Evolutionary conservation across 106 monocot species (phyloP), one percentile per base, ranked within the genome.

Genomic region (Phalaenopsis aphrodite): DNA sequence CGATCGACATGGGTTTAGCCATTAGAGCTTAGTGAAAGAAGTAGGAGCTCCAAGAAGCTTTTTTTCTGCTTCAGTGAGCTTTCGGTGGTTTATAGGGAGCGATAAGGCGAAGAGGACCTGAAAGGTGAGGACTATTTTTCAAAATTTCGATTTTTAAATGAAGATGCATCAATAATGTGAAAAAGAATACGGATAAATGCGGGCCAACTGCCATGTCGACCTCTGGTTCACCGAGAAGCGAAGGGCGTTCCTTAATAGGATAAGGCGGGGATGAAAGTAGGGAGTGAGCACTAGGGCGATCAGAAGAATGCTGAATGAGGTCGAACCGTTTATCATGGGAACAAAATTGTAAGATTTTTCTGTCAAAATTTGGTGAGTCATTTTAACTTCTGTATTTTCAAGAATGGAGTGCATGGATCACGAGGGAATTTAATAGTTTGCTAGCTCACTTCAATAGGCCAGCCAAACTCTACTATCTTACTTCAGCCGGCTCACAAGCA

Each of bases 1-100:
- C 88, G 21, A 99, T 86, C 12, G 94, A 93, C 3, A 99, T 89
- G 30, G 98, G 94, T 79, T 87, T 93, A n/a, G 91, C 93, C 98
- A 94, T 75, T 8, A 14, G 8, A 19, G 43, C 43, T 8, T 15
- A 41, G 43, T 19, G 5, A 5, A 19, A 75, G 45, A 41, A 75
- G 43, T 11, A 75, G 74, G 43, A 71, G 38, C 71, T 71, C 71
- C 41, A 39, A 39, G 8, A 30, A 71, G 71, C 30, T 36, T 41
- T 41, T 30, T 71, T 71, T 14, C 71, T 38, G 41, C 41, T 12
- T 39, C 71, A 15, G n/a, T 23, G 11, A 10, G 30, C 39, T 71
- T 71, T 45, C 3, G 5, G 43, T 75, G 71, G 39, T 41, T 81
- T 66, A 77, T 45, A 68, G 66, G n/a, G 74, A 49, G 23, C 10